Evolutionary conservation across 1,284 basidiomycete genomes (phyloP).

Genomic region (Uromyces viciae-fabae): DNA sequence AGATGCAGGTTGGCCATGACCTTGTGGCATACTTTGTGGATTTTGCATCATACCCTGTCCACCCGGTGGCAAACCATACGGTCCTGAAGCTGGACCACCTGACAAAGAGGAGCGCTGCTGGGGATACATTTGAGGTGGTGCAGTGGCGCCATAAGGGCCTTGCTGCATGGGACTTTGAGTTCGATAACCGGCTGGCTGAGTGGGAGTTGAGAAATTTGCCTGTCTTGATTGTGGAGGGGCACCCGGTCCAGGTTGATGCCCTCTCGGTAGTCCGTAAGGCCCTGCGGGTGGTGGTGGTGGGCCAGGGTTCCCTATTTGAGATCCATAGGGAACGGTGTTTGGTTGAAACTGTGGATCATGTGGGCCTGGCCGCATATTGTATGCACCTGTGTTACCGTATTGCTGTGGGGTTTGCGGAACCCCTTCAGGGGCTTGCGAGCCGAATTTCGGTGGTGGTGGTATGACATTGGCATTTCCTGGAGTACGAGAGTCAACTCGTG

Average conservation of each 20-base stretch:
- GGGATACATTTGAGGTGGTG: conserved; percentile 51
- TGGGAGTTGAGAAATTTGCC: conserved; percentile 43
- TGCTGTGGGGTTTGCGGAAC: conserved; percentile 39
- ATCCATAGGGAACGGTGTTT: conserved; percentile 3
- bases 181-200: conserved; percentile 48
- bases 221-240: conserved; percentile 36
- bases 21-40: conserved; percentile 24
- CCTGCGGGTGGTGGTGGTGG: conserved; percentile 1
- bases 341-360: conserved; percentile 6
- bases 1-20: conserved; percentile 47
- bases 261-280: conserved; percentile 33
- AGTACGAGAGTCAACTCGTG: conserved; percentile 35
- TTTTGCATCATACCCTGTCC: conserved; percentile 21
- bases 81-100: conserved; percentile 5
- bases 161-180: conserved; percentile 49
- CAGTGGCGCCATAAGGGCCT: conserved; percentile 24
- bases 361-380: conserved; percentile 8
- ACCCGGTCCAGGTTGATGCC: conserved; percentile 32
- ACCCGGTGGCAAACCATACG: conserved; percentile 1
- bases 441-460: conserved; percentile 35
- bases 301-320: not conserved
- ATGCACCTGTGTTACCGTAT: conserved; percentile 20
- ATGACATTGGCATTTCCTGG: conserved; percentile 27
- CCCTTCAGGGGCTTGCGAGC: conserved; percentile 2
- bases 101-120: conserved; percentile 47